phyloP scores from a whole-genome alignment of 2,329 filamentous ascomycete species.

The Aspergillus chevalieri region DNA sequence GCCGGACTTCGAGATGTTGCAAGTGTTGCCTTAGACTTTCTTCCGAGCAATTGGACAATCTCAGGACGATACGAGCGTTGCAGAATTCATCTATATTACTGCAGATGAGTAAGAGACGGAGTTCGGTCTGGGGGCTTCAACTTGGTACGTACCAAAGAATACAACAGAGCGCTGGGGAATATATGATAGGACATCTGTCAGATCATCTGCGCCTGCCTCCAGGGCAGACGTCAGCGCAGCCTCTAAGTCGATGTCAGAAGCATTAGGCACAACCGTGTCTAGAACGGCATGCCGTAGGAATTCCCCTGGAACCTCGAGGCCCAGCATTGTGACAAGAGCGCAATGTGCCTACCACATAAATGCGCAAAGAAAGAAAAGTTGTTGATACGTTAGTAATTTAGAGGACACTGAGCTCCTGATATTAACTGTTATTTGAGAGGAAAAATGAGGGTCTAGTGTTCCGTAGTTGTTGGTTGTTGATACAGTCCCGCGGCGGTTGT shows the following conservation, averaged over 20 bases:
- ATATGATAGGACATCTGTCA: constrained; percentile 41
- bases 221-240: constrained; percentile 39
- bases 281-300: constrained; percentile 39
- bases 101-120: constrained; percentile 44
- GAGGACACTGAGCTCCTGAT: not conserved
- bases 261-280: constrained; percentile 40
- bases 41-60: constrained; percentile 47
- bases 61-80: constrained; percentile 46
- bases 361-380: not conserved
- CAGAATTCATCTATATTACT: constrained; percentile 50
- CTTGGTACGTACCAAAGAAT: constrained; percentile 43
- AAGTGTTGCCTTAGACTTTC: constrained; percentile 44
- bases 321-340: constrained; percentile 25
- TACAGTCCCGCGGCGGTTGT: constrained; percentile 3
- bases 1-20: constrained; percentile 42
- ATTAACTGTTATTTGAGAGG: not conserved
- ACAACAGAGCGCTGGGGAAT: constrained; percentile 47
- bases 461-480: not conserved
- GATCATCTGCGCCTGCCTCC: constrained; percentile 39
- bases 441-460: not conserved
- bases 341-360: constrained; percentile 7
- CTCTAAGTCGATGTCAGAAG: constrained; percentile 34
- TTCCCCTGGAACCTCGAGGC: constrained; percentile 32
- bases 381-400: not conserved
- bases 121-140: constrained; percentile 5